phyloP scores from a whole-genome alignment of 805 yeast genomes.

The Yamadazyma laniorum region DNA sequence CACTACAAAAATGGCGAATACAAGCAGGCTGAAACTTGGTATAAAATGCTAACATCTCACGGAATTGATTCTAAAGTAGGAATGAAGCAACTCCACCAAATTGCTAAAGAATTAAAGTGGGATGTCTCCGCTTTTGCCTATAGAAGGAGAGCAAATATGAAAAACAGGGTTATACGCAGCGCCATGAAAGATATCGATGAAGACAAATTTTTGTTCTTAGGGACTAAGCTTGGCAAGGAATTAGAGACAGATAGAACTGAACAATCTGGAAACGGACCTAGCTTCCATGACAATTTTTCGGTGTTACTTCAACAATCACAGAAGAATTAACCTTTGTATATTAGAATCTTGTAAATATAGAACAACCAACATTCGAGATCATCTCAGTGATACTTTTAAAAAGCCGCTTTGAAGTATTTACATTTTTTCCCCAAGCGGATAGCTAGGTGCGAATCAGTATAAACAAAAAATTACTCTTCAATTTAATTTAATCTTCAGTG shows the following conservation, averaged over 20 bases:
- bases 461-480: too few relatives aligned
- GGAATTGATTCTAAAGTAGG: conserved; percentile 30
- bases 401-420: conserved; percentile 6
- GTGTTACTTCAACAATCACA: conserved; percentile 1
- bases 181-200: conserved; percentile 17
- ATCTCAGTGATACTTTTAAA: too few relatives aligned
- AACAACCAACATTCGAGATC: background rate
- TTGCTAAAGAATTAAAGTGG: conserved; percentile 39
- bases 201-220: conserved; percentile 18
- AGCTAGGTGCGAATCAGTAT: conserved; percentile 2
- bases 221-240: background rate
- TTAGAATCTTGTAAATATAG: conserved; percentile 4
- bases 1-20: conserved; percentile 32
- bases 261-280: background rate
- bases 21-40: conserved; percentile 37
- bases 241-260: background rate
- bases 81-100: conserved; percentile 27
- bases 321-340: conserved; percentile 2
- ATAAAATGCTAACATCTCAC: conserved; percentile 28
- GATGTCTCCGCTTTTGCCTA: conserved; percentile 32
- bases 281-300: conserved; percentile 2
- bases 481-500: too few relatives aligned
- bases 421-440: conserved; percentile 4
- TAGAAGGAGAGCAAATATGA: conserved; percentile 21
- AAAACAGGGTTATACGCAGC: conserved; percentile 20